Conservation (phyloP, 108 stramenopile genomes). For the Parmales sp. region DNA sequence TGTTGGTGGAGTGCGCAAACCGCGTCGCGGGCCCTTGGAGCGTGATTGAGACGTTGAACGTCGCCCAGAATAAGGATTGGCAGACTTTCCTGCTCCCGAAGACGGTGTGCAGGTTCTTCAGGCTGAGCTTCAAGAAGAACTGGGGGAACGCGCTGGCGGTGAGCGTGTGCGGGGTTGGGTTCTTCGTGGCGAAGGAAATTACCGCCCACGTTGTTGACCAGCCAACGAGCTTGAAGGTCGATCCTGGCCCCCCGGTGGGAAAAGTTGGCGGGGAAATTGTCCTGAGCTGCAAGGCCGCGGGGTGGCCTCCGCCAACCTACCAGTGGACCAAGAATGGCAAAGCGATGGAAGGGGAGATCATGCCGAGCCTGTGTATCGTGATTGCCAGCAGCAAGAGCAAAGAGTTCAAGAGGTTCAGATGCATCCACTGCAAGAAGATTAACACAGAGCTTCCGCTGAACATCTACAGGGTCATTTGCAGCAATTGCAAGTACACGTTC, state of each 20-base stretch:
- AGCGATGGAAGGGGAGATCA: not conserved
- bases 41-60: not conserved
- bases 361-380: not conserved
- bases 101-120: not conserved
- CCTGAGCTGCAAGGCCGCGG: conserved; percentile 12
- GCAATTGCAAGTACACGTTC: conserved; percentile 14
- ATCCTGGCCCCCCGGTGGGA: conserved; percentile 14
- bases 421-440: conserved; percentile 22
- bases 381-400: not conserved
- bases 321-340: conserved; percentile 22
- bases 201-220: conserved; percentile 12
- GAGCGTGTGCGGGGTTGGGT: not conserved
- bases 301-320: conserved; percentile 21
- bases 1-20: not conserved
- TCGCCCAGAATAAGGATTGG: not conserved
- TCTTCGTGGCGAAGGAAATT: not conserved
- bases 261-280: not conserved
- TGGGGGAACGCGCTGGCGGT: not conserved
- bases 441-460: conserved; percentile 11
- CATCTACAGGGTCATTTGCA: conserved; percentile 17
- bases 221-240: conserved; percentile 4
- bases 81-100: conserved; percentile 7
- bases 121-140: conserved; percentile 6
- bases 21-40: not conserved
- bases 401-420: conserved; percentile 12